These are phyloP conservation scores for Globisporangium carolinianum DNA, from an alignment of 352 stramenopile genomes.

Conservation along the genomic window DNA sequence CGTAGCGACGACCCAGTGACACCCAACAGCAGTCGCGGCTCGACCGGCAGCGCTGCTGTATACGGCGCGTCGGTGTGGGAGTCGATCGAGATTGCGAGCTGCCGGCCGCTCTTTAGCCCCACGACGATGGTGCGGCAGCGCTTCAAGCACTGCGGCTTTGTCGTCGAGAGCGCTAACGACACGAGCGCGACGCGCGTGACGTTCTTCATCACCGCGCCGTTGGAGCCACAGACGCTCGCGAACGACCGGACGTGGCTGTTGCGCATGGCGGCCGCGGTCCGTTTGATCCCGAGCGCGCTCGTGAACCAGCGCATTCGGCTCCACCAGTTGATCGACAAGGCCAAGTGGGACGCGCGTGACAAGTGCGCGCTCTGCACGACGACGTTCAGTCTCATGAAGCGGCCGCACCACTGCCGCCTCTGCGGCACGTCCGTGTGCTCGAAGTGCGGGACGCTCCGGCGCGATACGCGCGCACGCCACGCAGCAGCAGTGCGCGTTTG, in stretches of 20 bases:
- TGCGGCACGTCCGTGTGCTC: conserved; percentile 67
- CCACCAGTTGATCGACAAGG: conserved; percentile 55
- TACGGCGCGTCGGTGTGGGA: conserved; percentile 68
- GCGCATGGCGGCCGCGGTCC: conserved; percentile 44
- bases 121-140: conserved; percentile 35
- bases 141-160: conserved; percentile 63
- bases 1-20: conserved; percentile 13
- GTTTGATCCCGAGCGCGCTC: conserved; percentile 53
- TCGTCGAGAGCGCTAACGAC: conserved; percentile 65
- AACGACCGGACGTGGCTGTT: conserved; percentile 50
- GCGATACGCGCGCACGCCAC: conserved; percentile 19
- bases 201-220: conserved; percentile 60
- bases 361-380: conserved; percentile 57
- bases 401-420: conserved; percentile 73
- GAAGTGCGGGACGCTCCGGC: conserved; percentile 64
- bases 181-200: conserved; percentile 60
- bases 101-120: conserved; percentile 38
- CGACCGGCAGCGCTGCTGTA: conserved; percentile 9
- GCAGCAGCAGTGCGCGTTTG: conserved; percentile 45
- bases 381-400: conserved; percentile 61
- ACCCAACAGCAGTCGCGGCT: too few relatives aligned
- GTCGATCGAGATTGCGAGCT: conserved; percentile 52
- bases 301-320: conserved; percentile 65
- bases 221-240: conserved; percentile 28
- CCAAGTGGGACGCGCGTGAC: conserved; percentile 46